Evolutionary conservation across 805 yeast species (phyloP), one percentile per base, ranked within the genome.

Genomic region (Hanseniaspora valbyensis): DNA sequence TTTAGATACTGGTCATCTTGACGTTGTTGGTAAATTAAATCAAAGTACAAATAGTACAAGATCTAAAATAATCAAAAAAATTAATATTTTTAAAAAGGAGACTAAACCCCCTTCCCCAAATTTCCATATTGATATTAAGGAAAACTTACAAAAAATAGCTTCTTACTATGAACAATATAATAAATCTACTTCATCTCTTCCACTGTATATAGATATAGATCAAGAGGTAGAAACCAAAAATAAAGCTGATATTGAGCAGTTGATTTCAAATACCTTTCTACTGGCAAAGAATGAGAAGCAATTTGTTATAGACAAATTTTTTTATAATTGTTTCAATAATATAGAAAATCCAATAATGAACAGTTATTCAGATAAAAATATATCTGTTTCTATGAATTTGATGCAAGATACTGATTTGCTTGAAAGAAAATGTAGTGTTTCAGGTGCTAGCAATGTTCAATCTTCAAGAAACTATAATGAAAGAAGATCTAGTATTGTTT

Each of bases 291-390:
- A 40, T 5, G 10, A 34, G 6, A 48, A 32, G 2, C 44, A 48
- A 26, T 5, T 3, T 13, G 2, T 14, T 3, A 33, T 50, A 14
- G 40, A 36, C 2, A 50, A 43, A 22, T 12, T 50, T 2, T 38
- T 21, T 18, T 50, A 50, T 22, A 50, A 50, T n/a, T 36, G 44
- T 2, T 50, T 50, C 41, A 50, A 50, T 22, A n/a, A 37, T 24
- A 12, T 22, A 16, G 41, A 39, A 1, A 50, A 50, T n/a, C 53
- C 53, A 2, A 18, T 26, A 4, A 4, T 25, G 4, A 22, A 22
- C 8, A 14, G 9, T 33, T 43, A 25, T 43, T 14, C 13, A 2
- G 33, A 43, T 26, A 43, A 34, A 4, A 24, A 43, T 14, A 33
- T 39, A 14, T 16, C 21, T 8, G 42, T 25, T n/a, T 22, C 13